A percentile compares a stretch with the other conserved stretches of the same genome.
Conservation (phyloP, 1,284 basidiomycete species). For the Cryptococcus hybrid region DNA sequence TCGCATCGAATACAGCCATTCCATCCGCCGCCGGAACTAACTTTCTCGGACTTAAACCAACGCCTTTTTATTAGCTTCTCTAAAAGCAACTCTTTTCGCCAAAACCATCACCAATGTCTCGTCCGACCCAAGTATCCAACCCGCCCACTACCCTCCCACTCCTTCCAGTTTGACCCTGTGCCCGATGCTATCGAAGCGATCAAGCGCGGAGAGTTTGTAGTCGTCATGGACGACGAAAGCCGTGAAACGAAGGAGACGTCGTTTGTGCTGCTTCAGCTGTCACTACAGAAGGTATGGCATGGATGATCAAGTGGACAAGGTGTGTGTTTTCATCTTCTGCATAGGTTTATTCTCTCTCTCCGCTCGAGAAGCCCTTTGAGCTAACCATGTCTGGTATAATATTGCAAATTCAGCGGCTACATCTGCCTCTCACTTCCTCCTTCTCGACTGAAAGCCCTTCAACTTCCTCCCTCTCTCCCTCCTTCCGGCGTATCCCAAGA, state of each 20-base stretch:
- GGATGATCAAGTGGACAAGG: constrained; percentile 97
- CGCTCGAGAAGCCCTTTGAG: background rate
- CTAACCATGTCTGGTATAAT: background rate
- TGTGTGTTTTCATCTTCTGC: constrained; percentile 55
- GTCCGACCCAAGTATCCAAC: constrained; percentile 22
- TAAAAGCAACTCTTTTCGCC: background rate
- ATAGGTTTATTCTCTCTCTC: no score
- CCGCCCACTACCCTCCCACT: constrained; percentile 34
- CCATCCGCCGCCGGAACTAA: background rate
- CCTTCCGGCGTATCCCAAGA: constrained; percentile 70
- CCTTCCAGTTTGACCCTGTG: constrained; percentile 81
- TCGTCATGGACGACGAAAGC: constrained; percentile 92
- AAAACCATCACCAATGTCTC: constrained; percentile 26
- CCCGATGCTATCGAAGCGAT: constrained; percentile 79
- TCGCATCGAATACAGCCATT: background rate
- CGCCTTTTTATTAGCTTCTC: background rate
- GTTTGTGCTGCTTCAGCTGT: constrained; percentile 78
- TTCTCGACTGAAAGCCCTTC: constrained; percentile 72
- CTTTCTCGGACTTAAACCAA: background rate
- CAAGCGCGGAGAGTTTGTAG: constrained; percentile 78
- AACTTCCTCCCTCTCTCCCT: constrained; percentile 90
- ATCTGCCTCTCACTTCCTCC: constrained; percentile 86
- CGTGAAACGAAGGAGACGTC: constrained; percentile 94
- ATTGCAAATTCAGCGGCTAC: constrained; percentile 76
- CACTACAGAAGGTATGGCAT: constrained; percentile 97